A percentile compares a stretch with the other conserved stretches of the same genome.
These are phyloP conservation scores for Arthrinium puccinioides DNA, from an alignment of 2,329 filamentous ascomycete genomes.

Conservation along the genomic window DNA sequence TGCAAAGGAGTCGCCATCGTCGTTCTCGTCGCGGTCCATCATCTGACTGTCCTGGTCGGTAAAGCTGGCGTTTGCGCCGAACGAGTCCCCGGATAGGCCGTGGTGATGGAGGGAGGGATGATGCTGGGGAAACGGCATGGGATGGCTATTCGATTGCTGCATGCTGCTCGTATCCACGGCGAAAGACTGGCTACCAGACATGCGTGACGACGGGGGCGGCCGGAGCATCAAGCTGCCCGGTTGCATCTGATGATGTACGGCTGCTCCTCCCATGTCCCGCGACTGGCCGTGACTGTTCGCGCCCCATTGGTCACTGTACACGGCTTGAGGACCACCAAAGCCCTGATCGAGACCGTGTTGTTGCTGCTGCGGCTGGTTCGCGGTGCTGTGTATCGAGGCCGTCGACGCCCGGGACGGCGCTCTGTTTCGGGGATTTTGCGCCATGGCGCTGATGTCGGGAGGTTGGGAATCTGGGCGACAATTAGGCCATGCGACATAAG, in stretches of 20 bases:
- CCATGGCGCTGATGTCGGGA: slow-evolving; percentile 25
- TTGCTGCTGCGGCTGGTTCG: slow-evolving; percentile 34
- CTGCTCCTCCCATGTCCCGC: slow-evolving; percentile 31
- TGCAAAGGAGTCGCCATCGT: slow-evolving; percentile 47
- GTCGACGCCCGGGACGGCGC: slow-evolving; percentile 49
- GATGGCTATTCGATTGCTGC: slow-evolving; percentile 36
- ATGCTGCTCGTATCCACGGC: slow-evolving; percentile 40
- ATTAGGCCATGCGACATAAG: slow-evolving; percentile 6
- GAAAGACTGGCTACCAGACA: slow-evolving; percentile 43
- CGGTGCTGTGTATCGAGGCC: slow-evolving; percentile 47
- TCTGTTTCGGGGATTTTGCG: slow-evolving; percentile 36
- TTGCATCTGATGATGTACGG: slow-evolving; percentile 37
- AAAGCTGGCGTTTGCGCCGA: slow-evolving; percentile 44
- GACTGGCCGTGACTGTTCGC: slow-evolving; percentile 34
- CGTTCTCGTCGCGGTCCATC: slow-evolving; percentile 51
- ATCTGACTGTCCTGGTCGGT: slow-evolving; percentile 52
- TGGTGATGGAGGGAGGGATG: slow-evolving; percentile 36
- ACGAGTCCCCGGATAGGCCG: slow-evolving; percentile 47
- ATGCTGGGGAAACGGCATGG: slow-evolving; percentile 36
- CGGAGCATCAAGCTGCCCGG: slow-evolving; percentile 55
- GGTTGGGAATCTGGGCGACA: slow-evolving; percentile 17
- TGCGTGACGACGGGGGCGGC: slow-evolving; percentile 47
- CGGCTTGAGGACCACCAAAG: slow-evolving; percentile 25
- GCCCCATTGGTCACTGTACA: slow-evolving; percentile 45
- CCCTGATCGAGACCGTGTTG: slow-evolving; percentile 36